Percentiles rank a stretch among this genome's conserved stretches.
Conservation (phyloP, 2,329 filamentous ascomycete species). For the Drechslera avenae region DNA sequence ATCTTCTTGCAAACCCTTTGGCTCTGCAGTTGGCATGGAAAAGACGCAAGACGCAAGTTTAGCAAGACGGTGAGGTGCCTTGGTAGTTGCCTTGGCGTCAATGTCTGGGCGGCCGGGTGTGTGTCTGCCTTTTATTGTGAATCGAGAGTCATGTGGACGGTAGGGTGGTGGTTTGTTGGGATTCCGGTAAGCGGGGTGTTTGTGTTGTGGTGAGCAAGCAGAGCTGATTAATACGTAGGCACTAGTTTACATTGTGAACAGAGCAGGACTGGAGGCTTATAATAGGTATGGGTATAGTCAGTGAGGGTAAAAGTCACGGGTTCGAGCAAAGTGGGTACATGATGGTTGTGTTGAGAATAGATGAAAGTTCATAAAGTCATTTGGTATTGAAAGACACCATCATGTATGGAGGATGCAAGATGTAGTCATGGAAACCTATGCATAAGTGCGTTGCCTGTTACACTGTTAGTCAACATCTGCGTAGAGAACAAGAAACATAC, state of each 20-base stretch:
- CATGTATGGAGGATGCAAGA: neutral
- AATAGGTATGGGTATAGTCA: too few species aligned
- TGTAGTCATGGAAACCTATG: neutral
- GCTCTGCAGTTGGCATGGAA: too few species aligned
- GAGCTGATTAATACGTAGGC: too few species aligned
- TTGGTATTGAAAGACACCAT: neutral
- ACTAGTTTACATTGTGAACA: too few species aligned
- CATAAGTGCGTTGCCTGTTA: neutral
- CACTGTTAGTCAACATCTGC: neutral
- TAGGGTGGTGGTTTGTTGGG: conserved; percentile 6
- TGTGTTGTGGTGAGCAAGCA: neutral
- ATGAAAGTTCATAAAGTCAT: neutral
- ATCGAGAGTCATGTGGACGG: neutral
- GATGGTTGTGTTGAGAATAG: neutral
- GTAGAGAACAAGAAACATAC: neutral
- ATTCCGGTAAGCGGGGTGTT: conserved; percentile 2
- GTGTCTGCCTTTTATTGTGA: neutral
- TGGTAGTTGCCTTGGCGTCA: too few species aligned
- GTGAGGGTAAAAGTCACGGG: neutral
- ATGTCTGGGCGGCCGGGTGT: neutral
- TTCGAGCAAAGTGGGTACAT: accelerated
- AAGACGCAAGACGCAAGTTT: too few species aligned
- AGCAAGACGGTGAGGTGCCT: too few species aligned
- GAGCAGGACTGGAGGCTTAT: too few species aligned
- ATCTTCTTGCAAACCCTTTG: too few species aligned